Evolutionary conservation across 371 early-diverging fungal genomes (phyloP), one percentile per base, ranked within the genome.

Genomic region (Rhizopus arrhizus): DNA sequence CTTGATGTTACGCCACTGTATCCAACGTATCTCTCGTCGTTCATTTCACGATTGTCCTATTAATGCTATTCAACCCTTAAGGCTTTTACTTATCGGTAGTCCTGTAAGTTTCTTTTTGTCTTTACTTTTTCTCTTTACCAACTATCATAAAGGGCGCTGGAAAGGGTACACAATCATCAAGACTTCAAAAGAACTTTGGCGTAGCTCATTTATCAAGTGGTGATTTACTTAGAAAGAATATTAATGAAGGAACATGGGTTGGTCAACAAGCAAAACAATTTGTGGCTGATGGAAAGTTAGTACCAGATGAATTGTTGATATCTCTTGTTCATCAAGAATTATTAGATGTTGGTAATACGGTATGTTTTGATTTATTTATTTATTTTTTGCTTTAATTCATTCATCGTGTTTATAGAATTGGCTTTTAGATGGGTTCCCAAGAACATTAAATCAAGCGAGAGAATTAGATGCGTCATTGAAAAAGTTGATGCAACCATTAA

Each of bases 371-470:
- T 40, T 50, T 29, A 2, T 42, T 34, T 29, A 0, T 62, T 42
- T 3, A 38, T 41, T 22, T 15, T 11, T 45, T 10, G 41, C 13
- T 12, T 33, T 15, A 4, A 36, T 6, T 3, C 16, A 15, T 34
- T 1, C 33, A 13, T 62, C 34, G 53, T 16, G 56, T 9, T 33
- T 55, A 34, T 66, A 87, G 75, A 85, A 84, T 60, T 94, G 95
- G 90, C 74, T 98, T 10, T 85, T 98, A 16, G 99, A 98, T 80
- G 99, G 99, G 12, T 99, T 95, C 70, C 99, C 99, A 41, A 85
- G 99, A 45, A 96, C 91, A 3, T 65, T 92, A 29, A 64, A 66
- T 4, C 99, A 99, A 79, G 97, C 99, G 1, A 63, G 85, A 53
- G 81, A 84, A 7, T 75, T 97, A 57, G 95, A 94, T 70, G 59